Evolutionary conservation across 495 filamentous ascomycete species (phyloP).

Genomic region (Daldinia vernicosa): DNA sequence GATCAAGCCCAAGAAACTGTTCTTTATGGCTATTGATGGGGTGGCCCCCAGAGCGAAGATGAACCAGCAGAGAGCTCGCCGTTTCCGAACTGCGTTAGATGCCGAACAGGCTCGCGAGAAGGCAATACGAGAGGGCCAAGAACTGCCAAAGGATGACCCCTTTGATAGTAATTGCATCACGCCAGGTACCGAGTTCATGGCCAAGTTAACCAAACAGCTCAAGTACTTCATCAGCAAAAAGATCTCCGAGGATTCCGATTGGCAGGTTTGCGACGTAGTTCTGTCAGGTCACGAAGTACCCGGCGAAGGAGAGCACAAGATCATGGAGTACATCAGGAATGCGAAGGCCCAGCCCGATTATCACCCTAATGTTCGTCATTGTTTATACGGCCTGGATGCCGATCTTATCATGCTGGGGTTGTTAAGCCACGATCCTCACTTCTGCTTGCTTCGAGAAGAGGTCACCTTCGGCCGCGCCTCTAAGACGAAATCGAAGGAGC

Average conservation of each 20-base stretch:
- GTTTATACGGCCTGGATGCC: conserved; percentile 95
- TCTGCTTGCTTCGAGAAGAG: conserved; percentile 95
- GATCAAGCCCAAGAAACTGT: conserved; percentile 97
- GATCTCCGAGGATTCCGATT: conserved; percentile 93
- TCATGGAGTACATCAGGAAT: conserved; percentile 99
- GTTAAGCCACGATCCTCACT: conserved; percentile 97
- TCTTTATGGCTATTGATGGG: conserved; percentile 99
- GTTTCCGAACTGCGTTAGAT: conserved; percentile 94
- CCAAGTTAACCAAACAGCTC: conserved; percentile 88
- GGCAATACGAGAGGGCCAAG: conserved; percentile 83
- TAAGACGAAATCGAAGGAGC: conserved; percentile 88
- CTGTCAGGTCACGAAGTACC: conserved; percentile 99
- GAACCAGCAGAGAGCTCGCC: conserved; percentile 97
- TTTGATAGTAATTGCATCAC: conserved; percentile 99
- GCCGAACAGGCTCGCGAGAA: conserved; percentile 88
- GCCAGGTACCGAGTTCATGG: conserved; percentile 98
- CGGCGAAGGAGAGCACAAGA: conserved; percentile 98
- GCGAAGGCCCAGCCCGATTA: conserved; percentile 95
- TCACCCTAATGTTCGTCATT: conserved; percentile 95
- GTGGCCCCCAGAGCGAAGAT: conserved; percentile 98
- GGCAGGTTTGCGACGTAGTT: conserved; percentile 95
- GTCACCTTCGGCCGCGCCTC: conserved; percentile 93
- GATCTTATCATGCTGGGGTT: conserved; percentile 99
- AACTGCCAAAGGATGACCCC: conserved; percentile 93
- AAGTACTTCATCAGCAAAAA: conserved; percentile 99